Evolutionary conservation across 1,284 basidiomycete species (phyloP).

Genomic region (Pyrrhoderma noxium): DNA sequence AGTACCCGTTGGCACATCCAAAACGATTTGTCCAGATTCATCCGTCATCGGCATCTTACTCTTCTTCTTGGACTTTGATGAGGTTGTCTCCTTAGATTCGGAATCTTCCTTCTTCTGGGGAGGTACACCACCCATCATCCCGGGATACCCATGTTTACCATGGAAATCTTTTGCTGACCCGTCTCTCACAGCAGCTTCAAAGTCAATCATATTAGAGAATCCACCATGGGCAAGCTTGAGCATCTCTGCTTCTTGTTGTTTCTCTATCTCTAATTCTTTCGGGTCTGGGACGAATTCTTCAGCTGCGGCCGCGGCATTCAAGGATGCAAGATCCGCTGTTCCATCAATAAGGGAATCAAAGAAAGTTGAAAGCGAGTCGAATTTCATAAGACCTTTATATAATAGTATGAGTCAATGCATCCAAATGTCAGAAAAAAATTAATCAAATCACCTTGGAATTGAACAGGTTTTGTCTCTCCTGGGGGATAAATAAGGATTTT

Average conservation of each 20-base stretch:
- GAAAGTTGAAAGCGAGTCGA: conserved; percentile 58
- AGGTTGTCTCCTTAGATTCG: conserved; percentile 9
- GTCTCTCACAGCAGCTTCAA: conserved; percentile 41
- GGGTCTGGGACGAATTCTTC: conserved; percentile 37
- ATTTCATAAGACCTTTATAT: conserved; percentile 49
- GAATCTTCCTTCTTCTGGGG: conserved; percentile 20
- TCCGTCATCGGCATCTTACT: conserved; percentile 28
- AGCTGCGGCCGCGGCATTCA: conserved; percentile 32
- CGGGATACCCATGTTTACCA: conserved; percentile 36
- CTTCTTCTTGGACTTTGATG: conserved; percentile 23
- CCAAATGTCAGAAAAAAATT: not conserved
- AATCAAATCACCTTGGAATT: conserved; percentile 48
- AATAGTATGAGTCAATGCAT: not conserved
- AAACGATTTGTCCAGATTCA: conserved; percentile 25
- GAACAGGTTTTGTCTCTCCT: conserved; percentile 44
- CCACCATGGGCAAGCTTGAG: conserved; percentile 46
- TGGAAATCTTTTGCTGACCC: conserved; percentile 39
- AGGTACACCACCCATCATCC: conserved; percentile 34
- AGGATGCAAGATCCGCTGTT: conserved; percentile 43
- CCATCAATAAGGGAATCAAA: conserved; percentile 62
- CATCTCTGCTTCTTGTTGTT: conserved; percentile 44
- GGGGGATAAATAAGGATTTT: conserved; percentile 62
- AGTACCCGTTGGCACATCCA: conserved; percentile 21
- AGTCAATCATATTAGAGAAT: conserved; percentile 42
- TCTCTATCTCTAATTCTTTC: conserved; percentile 40